A percentile compares a stretch with the other conserved stretches of the same genome.
phyloP scores from a whole-genome alignment of 1,284 basidiomycete genomes.

The Vanrija pseudolonga region DNA sequence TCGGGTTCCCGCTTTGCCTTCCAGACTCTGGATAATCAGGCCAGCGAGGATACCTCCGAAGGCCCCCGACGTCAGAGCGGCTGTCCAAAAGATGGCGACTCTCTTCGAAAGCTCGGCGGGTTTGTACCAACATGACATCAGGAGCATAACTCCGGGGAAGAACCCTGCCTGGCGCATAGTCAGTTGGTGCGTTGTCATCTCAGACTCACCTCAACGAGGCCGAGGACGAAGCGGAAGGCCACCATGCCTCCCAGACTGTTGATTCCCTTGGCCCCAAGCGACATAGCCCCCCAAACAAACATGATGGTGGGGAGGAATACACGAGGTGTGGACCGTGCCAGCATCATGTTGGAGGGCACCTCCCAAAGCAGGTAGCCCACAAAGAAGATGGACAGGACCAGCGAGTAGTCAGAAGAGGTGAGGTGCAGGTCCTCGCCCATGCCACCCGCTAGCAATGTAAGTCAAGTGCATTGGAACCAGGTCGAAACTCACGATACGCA shows the following conservation, averaged over 20 bases:
- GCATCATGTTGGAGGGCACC: constrained; percentile 47
- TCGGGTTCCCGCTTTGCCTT: background rate
- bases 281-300: constrained; percentile 25
- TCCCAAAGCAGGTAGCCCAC: constrained; percentile 28
- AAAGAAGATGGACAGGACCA: constrained; percentile 47
- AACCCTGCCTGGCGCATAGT: constrained; percentile 17
- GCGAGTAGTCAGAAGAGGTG: constrained; percentile 36
- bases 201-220: constrained; percentile 15
- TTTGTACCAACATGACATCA: constrained; percentile 19
- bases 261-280: background rate
- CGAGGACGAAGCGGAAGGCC: constrained; percentile 13
- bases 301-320: constrained; percentile 44
- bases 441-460: constrained; percentile 24
- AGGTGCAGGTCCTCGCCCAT: constrained; percentile 43
- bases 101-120: constrained; percentile 29
- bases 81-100: constrained; percentile 19
- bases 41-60: constrained; percentile 26
- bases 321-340: constrained; percentile 41
- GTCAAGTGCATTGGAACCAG: too few relatives aligned
- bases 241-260: constrained; percentile 8
- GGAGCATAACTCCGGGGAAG: constrained; percentile 15
- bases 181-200: background rate
- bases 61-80: constrained; percentile 9
- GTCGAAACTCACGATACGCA: background rate
- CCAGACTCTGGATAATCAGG: constrained; percentile 7